Evolutionary conservation across 1,284 basidiomycete genomes (phyloP), one percentile per base, ranked within the genome.

Genomic region (Volvariella surrecta): DNA sequence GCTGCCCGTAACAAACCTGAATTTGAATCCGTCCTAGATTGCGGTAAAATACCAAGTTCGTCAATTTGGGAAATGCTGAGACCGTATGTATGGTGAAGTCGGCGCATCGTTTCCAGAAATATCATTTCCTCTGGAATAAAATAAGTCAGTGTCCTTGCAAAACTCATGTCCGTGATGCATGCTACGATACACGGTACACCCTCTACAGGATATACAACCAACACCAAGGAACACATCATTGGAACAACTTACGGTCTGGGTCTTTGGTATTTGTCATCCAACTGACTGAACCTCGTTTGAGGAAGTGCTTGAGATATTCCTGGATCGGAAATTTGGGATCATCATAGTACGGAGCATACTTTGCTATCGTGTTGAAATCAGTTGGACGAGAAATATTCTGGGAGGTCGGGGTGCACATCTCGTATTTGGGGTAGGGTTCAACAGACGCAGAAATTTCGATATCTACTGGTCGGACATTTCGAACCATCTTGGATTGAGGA

Each of bases 191-290:
- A n/a, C n/a, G n/a, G n/a, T n/a, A n/a, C n/a, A n/a, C n/a, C n/a
- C n/a, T n/a, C n/a, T n/a, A n/a, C n/a, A n/a, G n/a, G n/a, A n/a
- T n/a, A n/a, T n/a, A n/a, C n/a, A n/a, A n/a, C n/a, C n/a, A n/a
- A n/a, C n/a, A n/a, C n/a, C n/a, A n/a, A n/a, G n/a, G n/a, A n/a
- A n/a, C n/a, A n/a, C n/a, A n/a, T n/a, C n/a, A n/a, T n/a, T n/a
- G n/a, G n/a, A 4, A 58, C 64, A 11, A 28, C 24, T 52, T 44
- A 73, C 71, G 48, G 46, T 73, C 71, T 1, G 69, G 68, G 50
- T 73, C 65, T 2, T 43, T 44, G 42, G 60, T 59, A 3, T 56
- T 51, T 2, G 44, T 45, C 44, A 67, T 62, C 70, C 70, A 72
- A 2, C n/a, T n/a, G n/a, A n/a, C n/a, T n/a, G n/a, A n/a, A n/a